These are phyloP conservation scores for Artemisia argyi DNA, from an alignment of 129 eudicot species.

Conservation along the genomic window DNA sequence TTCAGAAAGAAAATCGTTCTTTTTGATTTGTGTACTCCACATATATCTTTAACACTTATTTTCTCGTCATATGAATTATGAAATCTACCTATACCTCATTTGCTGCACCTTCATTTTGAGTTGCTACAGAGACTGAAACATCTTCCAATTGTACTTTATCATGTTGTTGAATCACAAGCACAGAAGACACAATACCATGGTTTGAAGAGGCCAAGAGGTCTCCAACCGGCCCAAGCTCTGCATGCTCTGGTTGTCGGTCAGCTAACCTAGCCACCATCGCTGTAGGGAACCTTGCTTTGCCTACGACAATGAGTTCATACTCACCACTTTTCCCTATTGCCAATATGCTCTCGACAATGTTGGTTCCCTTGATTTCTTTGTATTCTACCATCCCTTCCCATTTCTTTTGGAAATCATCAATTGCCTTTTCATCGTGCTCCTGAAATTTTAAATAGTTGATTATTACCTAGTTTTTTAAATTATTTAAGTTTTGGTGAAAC, in stretches of 20 bases:
- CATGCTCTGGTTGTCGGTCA: slow-evolving; percentile 53
- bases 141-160: slow-evolving; percentile 39
- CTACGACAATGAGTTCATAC: slow-evolving; percentile 57
- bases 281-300: slow-evolving; percentile 60
- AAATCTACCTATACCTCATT: slow-evolving; percentile 23
- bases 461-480: not conserved
- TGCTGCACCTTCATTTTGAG: slow-evolving; percentile 31
- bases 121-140: slow-evolving; percentile 22
- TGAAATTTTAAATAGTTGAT: slow-evolving; percentile 8
- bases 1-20: not conserved
- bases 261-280: slow-evolving; percentile 48
- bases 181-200: slow-evolving; percentile 53
- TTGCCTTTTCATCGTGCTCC: slow-evolving; percentile 49
- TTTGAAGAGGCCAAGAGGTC: slow-evolving; percentile 58
- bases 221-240: slow-evolving; percentile 71
- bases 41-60: slow-evolving; percentile 14
- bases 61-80: not conserved
- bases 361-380: slow-evolving; percentile 39
- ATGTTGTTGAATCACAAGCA: slow-evolving; percentile 64
- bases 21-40: not conserved
- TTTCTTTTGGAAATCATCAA: slow-evolving; percentile 40
- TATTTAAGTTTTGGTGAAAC: not conserved
- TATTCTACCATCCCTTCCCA: slow-evolving; percentile 62
- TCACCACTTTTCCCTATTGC: slow-evolving; percentile 54
- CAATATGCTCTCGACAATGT: slow-evolving; percentile 46